phyloP scores from a whole-genome alignment of 176 grass and related monocot species.

The Pharus latifolius region DNA sequence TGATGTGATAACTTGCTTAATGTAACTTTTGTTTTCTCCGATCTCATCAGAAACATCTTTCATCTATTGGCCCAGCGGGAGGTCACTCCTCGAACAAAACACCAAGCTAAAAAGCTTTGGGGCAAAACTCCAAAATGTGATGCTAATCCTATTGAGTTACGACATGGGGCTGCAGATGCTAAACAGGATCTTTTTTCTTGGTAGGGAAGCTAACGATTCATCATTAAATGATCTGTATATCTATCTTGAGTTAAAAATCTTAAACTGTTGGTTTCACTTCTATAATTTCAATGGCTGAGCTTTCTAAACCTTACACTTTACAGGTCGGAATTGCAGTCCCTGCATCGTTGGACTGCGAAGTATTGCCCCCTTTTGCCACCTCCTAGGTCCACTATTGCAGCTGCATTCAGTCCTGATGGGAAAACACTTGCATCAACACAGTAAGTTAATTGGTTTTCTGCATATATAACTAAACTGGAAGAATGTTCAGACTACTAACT shows the following conservation, averaged over 20 bases:
- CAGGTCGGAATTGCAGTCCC: slow-evolving; percentile 91
- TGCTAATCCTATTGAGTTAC: slow-evolving; percentile 22
- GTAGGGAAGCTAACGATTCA: slow-evolving; percentile 28
- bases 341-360: slow-evolving; percentile 62
- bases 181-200: slow-evolving; percentile 79
- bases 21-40: slow-evolving; percentile 2
- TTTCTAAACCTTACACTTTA: slow-evolving; percentile 11
- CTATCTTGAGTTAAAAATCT: neutral
- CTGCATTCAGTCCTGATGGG: slow-evolving; percentile 95
- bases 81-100: slow-evolving; percentile 68
- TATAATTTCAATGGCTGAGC: neutral
- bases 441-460: slow-evolving; percentile 39
- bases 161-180: slow-evolving; percentile 53
- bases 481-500: slow-evolving; percentile 26
- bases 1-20: slow-evolving; percentile 9
- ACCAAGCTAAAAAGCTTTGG: slow-evolving; percentile 69
- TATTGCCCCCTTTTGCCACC: slow-evolving; percentile 92
- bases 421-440: slow-evolving; percentile 96
- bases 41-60: slow-evolving; percentile 61
- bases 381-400: slow-evolving; percentile 97
- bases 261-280: neutral
- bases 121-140: slow-evolving; percentile 18
- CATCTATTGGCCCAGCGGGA: slow-evolving; percentile 78
- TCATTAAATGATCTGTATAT: neutral
- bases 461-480: slow-evolving; percentile 10